Conservation (phyloP, 1,284 basidiomycete genomes). For the Ustilago trichophora region DNA sequence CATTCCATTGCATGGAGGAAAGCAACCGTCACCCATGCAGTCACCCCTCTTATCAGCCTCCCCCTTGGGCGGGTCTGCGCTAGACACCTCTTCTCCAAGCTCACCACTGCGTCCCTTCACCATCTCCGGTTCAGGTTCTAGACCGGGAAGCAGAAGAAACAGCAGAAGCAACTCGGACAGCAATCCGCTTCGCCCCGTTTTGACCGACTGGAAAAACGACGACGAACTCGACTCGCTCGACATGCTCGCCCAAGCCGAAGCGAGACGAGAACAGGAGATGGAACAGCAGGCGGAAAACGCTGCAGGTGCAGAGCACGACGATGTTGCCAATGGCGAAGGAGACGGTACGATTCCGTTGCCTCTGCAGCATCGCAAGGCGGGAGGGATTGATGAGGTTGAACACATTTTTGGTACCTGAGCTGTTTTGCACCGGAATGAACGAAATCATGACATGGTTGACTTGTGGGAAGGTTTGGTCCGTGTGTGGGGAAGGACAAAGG, state of each 20-base stretch:
- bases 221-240: constrained; percentile 44
- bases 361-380: constrained; percentile 51
- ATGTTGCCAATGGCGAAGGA: background rate
- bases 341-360: constrained; percentile 4
- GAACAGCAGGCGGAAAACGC: constrained; percentile 9
- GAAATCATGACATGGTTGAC: too few species aligned
- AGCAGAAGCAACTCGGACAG: constrained; percentile 41
- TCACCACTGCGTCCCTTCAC: constrained; percentile 35
- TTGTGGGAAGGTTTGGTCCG: too few species aligned
- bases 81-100: constrained; percentile 20
- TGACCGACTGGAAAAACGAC: constrained; percentile 56
- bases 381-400: constrained; percentile 61
- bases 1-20: constrained; percentile 25
- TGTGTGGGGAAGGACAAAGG: too few species aligned
- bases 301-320: constrained; percentile 38
- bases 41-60: constrained; percentile 10
- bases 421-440: too few species aligned
- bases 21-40: constrained; percentile 29
- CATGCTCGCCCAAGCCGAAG: constrained; percentile 31
- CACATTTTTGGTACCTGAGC: constrained; percentile 58
- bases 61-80: too few species aligned
- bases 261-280: constrained; percentile 35
- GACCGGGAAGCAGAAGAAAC: constrained; percentile 38
- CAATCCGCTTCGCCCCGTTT: constrained; percentile 51
- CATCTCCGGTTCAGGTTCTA: constrained; percentile 7